These are phyloP conservation scores for Lenwebbia sp. DNA, from an alignment of 345 rosid species.

Conservation along the genomic window DNA sequence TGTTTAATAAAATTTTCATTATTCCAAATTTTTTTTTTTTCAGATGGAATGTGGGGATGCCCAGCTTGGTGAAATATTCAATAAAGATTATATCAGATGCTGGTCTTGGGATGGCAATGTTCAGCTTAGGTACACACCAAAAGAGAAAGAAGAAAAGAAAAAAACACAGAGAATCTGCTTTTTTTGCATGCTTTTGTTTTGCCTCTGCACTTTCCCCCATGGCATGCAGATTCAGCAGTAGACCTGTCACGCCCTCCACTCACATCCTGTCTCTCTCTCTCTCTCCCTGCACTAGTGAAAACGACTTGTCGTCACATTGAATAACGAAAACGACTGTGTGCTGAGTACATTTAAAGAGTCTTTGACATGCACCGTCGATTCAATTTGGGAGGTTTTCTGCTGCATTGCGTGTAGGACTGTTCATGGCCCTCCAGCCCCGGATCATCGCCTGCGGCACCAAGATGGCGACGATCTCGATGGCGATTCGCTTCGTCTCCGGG, in stretches of 20 bases:
- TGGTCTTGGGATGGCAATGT: slow-evolving; percentile 83
- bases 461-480: slow-evolving; percentile 53
- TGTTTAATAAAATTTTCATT: neutral
- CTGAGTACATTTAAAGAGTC: neutral
- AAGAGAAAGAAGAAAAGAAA: neutral
- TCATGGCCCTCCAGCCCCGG: slow-evolving; percentile 76
- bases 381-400: neutral
- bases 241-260: neutral
- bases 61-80: slow-evolving; percentile 47
- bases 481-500: slow-evolving; percentile 49
- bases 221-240: neutral
- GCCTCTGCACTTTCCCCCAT: neutral
- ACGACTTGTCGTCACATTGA: too few relatives aligned
- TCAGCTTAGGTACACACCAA: slow-evolving; percentile 52
- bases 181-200: neutral
- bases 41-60: slow-evolving; percentile 68
- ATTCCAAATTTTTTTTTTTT: neutral
- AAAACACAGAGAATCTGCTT: neutral
- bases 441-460: slow-evolving; percentile 56
- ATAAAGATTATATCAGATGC: slow-evolving; percentile 71
- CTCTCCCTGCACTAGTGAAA: too few relatives aligned
- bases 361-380: neutral
- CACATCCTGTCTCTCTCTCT: neutral
- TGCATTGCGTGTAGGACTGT: slow-evolving; percentile 30
- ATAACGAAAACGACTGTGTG: neutral